Conservation (phyloP, 371 early-diverging fungal species). For the Choanephora cucurbitarum region DNA sequence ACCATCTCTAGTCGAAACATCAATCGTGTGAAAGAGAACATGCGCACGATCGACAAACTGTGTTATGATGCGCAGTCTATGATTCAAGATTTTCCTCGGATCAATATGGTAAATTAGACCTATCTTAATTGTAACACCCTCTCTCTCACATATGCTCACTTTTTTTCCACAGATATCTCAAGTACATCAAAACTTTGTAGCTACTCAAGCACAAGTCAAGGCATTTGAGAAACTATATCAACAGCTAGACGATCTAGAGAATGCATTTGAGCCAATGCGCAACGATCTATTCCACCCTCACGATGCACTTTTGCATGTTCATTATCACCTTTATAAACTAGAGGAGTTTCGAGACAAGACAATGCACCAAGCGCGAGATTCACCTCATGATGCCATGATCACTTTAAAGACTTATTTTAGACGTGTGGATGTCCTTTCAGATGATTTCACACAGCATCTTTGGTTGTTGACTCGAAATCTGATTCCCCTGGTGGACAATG, state of each 20-base stretch:
- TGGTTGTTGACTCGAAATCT: constrained; percentile 82
- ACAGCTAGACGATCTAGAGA: constrained; percentile 70
- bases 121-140: background rate
- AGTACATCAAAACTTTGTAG: constrained; percentile 91
- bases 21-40: constrained; percentile 65
- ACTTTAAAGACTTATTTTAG: constrained; percentile 84
- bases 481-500: constrained; percentile 73
- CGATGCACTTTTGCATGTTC: constrained; percentile 79
- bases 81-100: constrained; percentile 84
- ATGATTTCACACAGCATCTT: constrained; percentile 82
- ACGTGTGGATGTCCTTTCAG: constrained; percentile 75
- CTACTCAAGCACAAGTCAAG: constrained; percentile 80
- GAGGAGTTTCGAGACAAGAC: constrained; percentile 87
- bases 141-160: background rate
- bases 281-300: constrained; percentile 65
- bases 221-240: constrained; percentile 85
- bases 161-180: constrained; percentile 68
- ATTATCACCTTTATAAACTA: constrained; percentile 85
- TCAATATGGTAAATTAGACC: constrained; percentile 68
- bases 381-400: constrained; percentile 76
- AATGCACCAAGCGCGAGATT: constrained; percentile 73
- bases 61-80: constrained; percentile 83
- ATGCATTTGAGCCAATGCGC: constrained; percentile 74
- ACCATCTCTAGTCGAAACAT: constrained; percentile 69
- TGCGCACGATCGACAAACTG: constrained; percentile 79